A percentile compares a stretch with the other conserved stretches of the same genome.
Evolutionary conservation across 257 asterid species (phyloP).

Genomic region (Solanum boliviense): DNA sequence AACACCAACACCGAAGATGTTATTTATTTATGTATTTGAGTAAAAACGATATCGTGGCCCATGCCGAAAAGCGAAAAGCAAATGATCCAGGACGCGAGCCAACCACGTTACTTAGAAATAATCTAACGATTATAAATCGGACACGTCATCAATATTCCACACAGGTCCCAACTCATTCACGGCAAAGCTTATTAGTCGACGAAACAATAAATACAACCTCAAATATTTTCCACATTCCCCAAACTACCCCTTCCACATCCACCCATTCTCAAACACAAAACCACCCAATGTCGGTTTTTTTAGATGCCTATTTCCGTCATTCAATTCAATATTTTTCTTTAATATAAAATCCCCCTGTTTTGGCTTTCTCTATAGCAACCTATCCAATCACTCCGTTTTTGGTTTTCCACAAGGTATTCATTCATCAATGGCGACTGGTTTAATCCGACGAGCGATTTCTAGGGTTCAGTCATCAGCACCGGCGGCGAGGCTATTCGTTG

Average conservation of each 20-base stretch:
- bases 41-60: not conserved
- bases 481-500: conserved; percentile 30
- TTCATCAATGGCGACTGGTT: conserved; percentile 63
- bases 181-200: not conserved
- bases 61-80: not conserved
- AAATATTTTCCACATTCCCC: not conserved
- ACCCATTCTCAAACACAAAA: not conserved
- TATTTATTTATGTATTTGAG: no score
- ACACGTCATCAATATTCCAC: not conserved
- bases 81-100: not conserved
- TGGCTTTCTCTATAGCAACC: not conserved
- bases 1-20: no score
- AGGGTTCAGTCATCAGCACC: conserved; percentile 37
- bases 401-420: not conserved
- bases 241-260: not conserved
- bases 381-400: not conserved
- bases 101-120: not conserved
- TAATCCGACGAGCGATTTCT: conserved; percentile 61
- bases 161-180: not conserved
- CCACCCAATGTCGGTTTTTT: not conserved
- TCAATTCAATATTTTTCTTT: not conserved
- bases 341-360: not conserved
- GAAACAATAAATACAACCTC: not conserved
- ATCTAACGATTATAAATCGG: not conserved
- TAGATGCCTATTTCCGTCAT: not conserved